phyloP scores from a whole-genome alignment of 108 stramenopile species.

The Nitzschia palea region DNA sequence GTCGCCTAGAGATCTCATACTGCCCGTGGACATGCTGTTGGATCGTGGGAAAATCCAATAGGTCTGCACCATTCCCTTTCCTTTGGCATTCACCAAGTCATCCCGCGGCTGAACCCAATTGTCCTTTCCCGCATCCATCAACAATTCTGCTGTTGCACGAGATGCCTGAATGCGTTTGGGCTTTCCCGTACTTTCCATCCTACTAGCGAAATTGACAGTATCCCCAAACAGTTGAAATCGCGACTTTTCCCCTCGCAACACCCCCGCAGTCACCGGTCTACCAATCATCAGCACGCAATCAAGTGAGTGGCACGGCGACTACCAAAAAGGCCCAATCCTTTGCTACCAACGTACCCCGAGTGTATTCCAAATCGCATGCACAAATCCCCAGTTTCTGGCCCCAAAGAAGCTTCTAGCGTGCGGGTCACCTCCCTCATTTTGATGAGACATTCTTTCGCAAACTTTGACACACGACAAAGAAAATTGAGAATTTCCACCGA shows the following conservation, averaged over 20 bases:
- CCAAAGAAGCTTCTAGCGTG: conserved; percentile 12
- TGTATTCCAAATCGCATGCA: conserved; percentile 25
- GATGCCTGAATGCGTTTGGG: conserved; percentile 28
- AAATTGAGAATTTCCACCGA: too few species aligned
- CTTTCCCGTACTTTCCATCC: conserved; percentile 33
- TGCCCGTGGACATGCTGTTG: not conserved
- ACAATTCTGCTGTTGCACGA: conserved; percentile 18
- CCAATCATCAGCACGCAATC: too few species aligned
- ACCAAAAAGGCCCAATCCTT: too few species aligned
- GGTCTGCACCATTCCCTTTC: conserved; percentile 35
- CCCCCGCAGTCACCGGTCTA: conserved; percentile 22
- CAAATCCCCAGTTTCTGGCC: conserved; percentile 16
- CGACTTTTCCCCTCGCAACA: conserved; percentile 22
- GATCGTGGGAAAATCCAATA: conserved; percentile 17
- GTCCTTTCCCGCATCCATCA: conserved; percentile 20
- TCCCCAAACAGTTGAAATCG: conserved; percentile 21
- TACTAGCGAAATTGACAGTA: conserved; percentile 13
- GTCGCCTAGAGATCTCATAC: not conserved
- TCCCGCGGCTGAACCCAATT: conserved; percentile 25
- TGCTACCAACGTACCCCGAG: conserved; percentile 11
- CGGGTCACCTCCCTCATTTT: conserved; percentile 19
- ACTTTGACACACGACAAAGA: conserved; percentile 2
- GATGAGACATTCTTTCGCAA: conserved; percentile 25
- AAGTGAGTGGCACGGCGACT: too few species aligned
- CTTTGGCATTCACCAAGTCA: conserved; percentile 31